These are phyloP conservation scores for Prosopis cineraria DNA, from an alignment of 306 rosid genomes.

Conservation along the genomic window DNA sequence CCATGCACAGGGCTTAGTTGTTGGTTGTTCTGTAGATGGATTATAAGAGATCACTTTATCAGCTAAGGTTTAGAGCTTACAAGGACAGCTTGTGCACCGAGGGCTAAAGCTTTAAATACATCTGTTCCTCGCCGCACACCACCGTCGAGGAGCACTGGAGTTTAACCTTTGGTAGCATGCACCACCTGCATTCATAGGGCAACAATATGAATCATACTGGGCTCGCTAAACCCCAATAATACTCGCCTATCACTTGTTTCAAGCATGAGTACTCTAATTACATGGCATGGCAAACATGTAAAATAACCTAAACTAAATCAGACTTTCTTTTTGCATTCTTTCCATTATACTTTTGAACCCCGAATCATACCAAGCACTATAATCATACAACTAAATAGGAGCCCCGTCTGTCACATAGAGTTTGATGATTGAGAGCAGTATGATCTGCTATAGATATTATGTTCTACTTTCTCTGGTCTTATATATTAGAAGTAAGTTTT, in stretches of 20 bases:
- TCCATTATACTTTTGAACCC: neutral
- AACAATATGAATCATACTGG: neutral
- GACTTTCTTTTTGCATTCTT: neutral
- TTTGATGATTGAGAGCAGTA: too few relatives aligned
- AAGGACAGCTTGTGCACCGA: constrained; percentile 71
- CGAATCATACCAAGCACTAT: neutral
- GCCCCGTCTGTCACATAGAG: too few relatives aligned
- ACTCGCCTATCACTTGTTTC: too few relatives aligned
- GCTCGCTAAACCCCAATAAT: neutral
- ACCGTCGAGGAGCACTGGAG: constrained; percentile 63
- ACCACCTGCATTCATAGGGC: constrained; percentile 45
- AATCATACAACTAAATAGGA: too few relatives aligned
- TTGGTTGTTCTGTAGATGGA: neutral
- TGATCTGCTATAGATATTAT: too few relatives aligned
- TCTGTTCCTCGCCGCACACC: constrained; percentile 71
- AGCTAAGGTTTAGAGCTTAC: constrained; percentile 39
- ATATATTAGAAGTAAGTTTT: too few relatives aligned
- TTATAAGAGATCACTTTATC: neutral
- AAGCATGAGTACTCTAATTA: neutral
- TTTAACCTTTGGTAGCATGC: constrained; percentile 52
- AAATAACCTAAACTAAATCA: neutral
- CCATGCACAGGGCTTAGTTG: neutral
- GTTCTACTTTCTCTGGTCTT: too few relatives aligned
- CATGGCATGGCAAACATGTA: neutral
- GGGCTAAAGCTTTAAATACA: constrained; percentile 71